Conservation (phyloP, 2,329 filamentous ascomycete species). For the Ophiostoma populinum region DNA sequence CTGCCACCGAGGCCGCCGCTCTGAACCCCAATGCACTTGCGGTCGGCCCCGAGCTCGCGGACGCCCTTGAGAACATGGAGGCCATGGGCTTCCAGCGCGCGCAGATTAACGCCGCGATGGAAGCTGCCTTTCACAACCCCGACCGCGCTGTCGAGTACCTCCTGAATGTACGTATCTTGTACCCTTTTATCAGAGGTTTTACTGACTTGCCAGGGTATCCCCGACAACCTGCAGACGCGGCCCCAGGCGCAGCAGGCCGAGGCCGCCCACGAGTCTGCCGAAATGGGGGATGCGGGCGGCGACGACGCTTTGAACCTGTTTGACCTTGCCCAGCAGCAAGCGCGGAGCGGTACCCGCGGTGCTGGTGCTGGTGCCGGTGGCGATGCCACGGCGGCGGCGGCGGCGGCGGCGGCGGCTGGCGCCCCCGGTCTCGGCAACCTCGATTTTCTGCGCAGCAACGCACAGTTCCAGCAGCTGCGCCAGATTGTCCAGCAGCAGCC, state of each 20-base stretch:
- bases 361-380: slow-evolving; percentile 22
- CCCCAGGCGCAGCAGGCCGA: slow-evolving; percentile 20
- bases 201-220: slow-evolving; percentile 52
- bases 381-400: slow-evolving; percentile 25
- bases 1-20: slow-evolving; percentile 18
- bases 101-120: slow-evolving; percentile 86
- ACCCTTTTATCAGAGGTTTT: not conserved
- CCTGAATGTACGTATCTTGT: slow-evolving; percentile 50
- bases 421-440: slow-evolving; percentile 52
- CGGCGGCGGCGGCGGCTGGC: slow-evolving; percentile 29
- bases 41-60: slow-evolving; percentile 66
- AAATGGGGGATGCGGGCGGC: slow-evolving; percentile 31
- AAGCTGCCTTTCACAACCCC: slow-evolving; percentile 91
- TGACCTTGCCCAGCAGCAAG: slow-evolving; percentile 72
- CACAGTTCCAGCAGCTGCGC: slow-evolving; percentile 93
- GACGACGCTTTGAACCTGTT: slow-evolving; percentile 74
- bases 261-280: slow-evolving; percentile 22
- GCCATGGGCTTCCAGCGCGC: slow-evolving; percentile 85
- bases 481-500: slow-evolving; percentile 96
- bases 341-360: slow-evolving; percentile 25
- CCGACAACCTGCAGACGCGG: slow-evolving; percentile 52
- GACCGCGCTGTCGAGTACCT: slow-evolving; percentile 96
- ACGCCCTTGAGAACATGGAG: slow-evolving; percentile 83
- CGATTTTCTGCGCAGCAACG: slow-evolving; percentile 86
- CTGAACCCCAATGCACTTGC: slow-evolving; percentile 69